Conservation (phyloP, 306 rosid species). For the Malus sieversii region DNA sequence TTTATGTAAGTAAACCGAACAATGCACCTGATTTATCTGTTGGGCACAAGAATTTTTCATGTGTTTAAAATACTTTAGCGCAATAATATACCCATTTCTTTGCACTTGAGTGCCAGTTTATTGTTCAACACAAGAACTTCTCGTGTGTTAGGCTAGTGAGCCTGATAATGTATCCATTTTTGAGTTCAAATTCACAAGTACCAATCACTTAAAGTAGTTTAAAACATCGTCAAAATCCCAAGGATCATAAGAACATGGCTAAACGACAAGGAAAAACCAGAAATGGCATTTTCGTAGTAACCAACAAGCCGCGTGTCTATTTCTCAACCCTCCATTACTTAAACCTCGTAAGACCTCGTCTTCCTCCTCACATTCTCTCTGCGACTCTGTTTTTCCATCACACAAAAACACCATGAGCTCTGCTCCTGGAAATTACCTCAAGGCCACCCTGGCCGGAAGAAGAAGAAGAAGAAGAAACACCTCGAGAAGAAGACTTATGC, state of each 20-base stretch:
- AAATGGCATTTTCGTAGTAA: constrained; percentile 53
- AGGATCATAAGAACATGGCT: background rate
- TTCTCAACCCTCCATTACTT: constrained; percentile 34
- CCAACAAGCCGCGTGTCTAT: constrained; percentile 27
- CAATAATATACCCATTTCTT: too few relatives aligned
- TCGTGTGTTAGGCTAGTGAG: background rate
- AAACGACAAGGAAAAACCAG: constrained; percentile 7
- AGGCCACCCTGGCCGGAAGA: constrained; percentile 30
- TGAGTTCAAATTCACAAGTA: background rate
- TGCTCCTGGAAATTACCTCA: constrained; percentile 28
- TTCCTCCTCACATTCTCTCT: constrained; percentile 3
- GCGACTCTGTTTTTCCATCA: background rate
- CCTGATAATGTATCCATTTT: background rate
- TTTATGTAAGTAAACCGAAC: too few relatives aligned
- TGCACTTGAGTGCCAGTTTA: too few relatives aligned
- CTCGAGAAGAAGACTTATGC: constrained; percentile 12
- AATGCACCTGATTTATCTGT: too few relatives aligned
- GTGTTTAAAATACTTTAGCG: too few relatives aligned
- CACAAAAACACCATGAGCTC: constrained; percentile 38
- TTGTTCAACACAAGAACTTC: background rate
- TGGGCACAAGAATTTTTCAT: too few relatives aligned
- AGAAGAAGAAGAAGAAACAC: constrained; percentile 18
- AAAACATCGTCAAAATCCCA: background rate
- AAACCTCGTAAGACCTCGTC: constrained; percentile 27
- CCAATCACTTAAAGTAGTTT: too few relatives aligned